These are phyloP conservation scores for Camellia sinensis DNA, from an alignment of 148 eudicot species.

Conservation along the genomic window DNA sequence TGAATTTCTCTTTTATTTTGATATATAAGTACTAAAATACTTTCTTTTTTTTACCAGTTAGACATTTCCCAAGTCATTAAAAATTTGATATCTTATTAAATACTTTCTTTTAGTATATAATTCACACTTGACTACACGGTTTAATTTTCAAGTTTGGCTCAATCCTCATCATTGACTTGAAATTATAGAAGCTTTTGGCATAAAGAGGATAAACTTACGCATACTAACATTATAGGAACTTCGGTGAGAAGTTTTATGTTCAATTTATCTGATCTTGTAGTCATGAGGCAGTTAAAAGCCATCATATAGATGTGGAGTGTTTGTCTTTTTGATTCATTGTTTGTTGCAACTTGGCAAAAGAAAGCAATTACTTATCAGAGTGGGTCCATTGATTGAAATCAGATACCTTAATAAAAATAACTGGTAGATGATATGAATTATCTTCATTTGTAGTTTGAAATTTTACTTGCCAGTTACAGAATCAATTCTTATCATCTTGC, in stretches of 20 bases:
- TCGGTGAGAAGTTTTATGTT: neutral
- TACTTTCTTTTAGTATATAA: neutral
- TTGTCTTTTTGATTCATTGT: neutral
- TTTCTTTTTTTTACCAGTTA: too few species aligned
- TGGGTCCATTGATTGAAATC: neutral
- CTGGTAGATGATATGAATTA: neutral
- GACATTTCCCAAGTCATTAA: too few species aligned
- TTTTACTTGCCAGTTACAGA: neutral
- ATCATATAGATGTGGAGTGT: neutral
- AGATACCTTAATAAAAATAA: neutral
- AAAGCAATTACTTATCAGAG: neutral
- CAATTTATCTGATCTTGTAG: neutral
- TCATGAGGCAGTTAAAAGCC: neutral
- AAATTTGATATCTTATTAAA: too few species aligned
- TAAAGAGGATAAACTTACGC: neutral
- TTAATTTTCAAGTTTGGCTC: neutral
- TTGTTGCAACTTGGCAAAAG: neutral
- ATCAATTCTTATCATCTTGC: neutral
- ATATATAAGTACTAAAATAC: too few species aligned
- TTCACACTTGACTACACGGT: neutral
- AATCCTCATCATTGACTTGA: neutral
- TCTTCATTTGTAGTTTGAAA: slow-evolving; percentile 4
- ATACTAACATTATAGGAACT: neutral
- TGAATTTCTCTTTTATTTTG: too few species aligned
- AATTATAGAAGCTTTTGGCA: neutral